phyloP scores from a whole-genome alignment of 2,329 filamentous ascomycete genomes.

The Podosphaera aphanis region DNA sequence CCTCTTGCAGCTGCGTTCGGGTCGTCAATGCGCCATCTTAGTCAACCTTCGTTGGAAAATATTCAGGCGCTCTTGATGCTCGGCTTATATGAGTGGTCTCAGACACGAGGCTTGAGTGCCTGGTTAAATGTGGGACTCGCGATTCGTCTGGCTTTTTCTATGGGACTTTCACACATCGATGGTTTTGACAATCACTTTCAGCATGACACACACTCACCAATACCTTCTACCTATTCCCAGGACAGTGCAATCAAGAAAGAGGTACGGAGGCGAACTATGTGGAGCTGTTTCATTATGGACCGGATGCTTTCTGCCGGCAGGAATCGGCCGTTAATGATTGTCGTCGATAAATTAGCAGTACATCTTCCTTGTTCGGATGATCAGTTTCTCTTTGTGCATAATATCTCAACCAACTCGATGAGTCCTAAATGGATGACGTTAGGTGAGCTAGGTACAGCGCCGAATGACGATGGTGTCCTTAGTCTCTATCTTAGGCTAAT shows the following conservation, averaged over 20 bases:
- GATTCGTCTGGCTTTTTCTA: conserved; percentile 31
- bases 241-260: conserved; percentile 33
- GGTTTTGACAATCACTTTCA: conserved; percentile 12
- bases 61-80: conserved; percentile 49
- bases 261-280: conserved; percentile 44
- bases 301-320: conserved; percentile 43
- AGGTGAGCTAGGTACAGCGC: background rate
- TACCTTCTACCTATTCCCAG: conserved; percentile 8
- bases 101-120: conserved; percentile 33
- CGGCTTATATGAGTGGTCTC: conserved; percentile 48
- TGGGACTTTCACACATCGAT: conserved; percentile 36
- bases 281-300: conserved; percentile 52
- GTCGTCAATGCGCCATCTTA: conserved; percentile 24
- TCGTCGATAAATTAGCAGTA: conserved; percentile 33
- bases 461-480: conserved; percentile 16
- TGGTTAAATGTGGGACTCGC: conserved; percentile 45
- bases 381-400: conserved; percentile 36
- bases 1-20: conserved; percentile 29
- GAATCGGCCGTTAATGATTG: conserved; percentile 34
- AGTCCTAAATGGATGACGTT: conserved; percentile 2
- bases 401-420: conserved; percentile 29
- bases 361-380: conserved; percentile 45
- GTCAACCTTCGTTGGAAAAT: conserved; percentile 32
- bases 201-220: conserved; percentile 9
- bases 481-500: conserved; percentile 32